These are phyloP conservation scores for Entomortierella lignicola DNA, from an alignment of 192 early-diverging fungal genomes.

Conservation along the genomic window DNA sequence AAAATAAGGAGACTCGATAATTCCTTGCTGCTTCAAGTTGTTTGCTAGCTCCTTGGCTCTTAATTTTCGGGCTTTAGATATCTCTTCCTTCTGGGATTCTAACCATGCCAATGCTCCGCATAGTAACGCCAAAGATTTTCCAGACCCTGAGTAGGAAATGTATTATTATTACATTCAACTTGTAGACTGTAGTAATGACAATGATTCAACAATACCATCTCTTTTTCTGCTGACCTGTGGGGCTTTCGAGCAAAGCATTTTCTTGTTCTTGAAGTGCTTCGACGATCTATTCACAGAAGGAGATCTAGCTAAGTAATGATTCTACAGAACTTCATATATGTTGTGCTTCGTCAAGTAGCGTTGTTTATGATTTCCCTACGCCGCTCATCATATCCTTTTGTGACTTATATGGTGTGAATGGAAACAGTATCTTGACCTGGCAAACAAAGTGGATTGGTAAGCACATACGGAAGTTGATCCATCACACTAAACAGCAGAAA, in stretches of 20 bases:
- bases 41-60: not conserved
- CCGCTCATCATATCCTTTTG: constrained; percentile 76
- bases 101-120: constrained; percentile 79
- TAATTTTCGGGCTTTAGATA: not conserved
- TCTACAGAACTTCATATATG: not conserved
- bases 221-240: constrained; percentile 55
- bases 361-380: constrained; percentile 23
- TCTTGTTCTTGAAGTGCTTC: constrained; percentile 59
- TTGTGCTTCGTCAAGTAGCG: not conserved
- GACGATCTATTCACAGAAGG: constrained; percentile 38
- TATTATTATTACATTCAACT: not conserved
- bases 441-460: not conserved
- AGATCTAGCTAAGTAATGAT: not conserved
- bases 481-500: not conserved
- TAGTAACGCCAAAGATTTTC: constrained; percentile 81
- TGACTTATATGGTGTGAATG: constrained; percentile 73
- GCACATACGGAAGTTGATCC: not conserved
- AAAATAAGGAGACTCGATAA: constrained; percentile 9
- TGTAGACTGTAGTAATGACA: too few relatives aligned
- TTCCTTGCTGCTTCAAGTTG: constrained; percentile 25
- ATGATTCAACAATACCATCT: not conserved
- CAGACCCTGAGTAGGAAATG: constrained; percentile 66
- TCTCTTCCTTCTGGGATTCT: constrained; percentile 49
- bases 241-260: constrained; percentile 78
- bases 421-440: constrained; percentile 67